phyloP scores from a whole-genome alignment of 1,284 basidiomycete genomes.

The Phaffia rhodozyma region DNA sequence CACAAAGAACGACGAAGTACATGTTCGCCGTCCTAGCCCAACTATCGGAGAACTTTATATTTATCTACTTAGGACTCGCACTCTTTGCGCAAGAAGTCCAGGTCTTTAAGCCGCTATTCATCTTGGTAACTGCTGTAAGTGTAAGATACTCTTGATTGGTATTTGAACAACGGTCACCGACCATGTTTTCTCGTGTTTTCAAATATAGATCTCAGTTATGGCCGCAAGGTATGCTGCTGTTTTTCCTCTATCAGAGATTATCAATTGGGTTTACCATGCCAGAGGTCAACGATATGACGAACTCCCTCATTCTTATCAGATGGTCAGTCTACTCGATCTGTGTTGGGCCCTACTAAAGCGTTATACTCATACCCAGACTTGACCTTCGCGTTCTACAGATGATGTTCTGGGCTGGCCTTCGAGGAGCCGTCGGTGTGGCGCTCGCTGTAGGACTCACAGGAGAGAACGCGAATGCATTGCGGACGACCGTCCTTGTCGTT shows the following conservation, averaged over 20 bases:
- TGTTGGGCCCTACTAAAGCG: background rate
- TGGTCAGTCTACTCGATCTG: constrained; percentile 40
- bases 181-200: background rate
- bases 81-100: constrained; percentile 72
- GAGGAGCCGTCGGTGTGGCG: constrained; percentile 88
- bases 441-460: constrained; percentile 91
- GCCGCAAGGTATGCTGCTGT: constrained; percentile 93
- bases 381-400: constrained; percentile 32
- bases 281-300: constrained; percentile 76
- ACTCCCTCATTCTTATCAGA: constrained; percentile 86
- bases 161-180: background rate
- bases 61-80: constrained; percentile 94
- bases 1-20: constrained; percentile 91
- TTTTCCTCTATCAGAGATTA: constrained; percentile 87
- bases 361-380: background rate
- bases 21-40: constrained; percentile 85
- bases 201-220: constrained; percentile 58
- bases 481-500: constrained; percentile 88
- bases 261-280: constrained; percentile 79
- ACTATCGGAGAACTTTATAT: constrained; percentile 98
- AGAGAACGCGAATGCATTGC: constrained; percentile 74
- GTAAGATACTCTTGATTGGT: background rate
- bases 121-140: constrained; percentile 62
- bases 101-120: constrained; percentile 93
- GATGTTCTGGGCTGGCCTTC: constrained; percentile 96